phyloP scores from a whole-genome alignment of 2,329 filamentous ascomycete genomes.

The Didymella glomerata region DNA sequence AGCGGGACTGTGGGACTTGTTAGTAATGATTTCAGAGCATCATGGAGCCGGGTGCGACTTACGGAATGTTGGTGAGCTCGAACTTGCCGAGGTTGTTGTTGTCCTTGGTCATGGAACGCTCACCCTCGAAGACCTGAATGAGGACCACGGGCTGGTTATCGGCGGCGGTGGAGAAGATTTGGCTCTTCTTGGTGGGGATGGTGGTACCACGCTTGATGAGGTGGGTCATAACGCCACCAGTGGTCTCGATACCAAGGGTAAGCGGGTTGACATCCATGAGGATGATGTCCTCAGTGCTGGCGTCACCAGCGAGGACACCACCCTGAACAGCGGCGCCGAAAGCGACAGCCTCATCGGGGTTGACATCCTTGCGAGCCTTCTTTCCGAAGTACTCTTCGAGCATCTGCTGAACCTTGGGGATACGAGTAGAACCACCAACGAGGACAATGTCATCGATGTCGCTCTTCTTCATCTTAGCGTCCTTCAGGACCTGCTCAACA shows the following conservation, averaged over 20 bases:
- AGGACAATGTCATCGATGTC: constrained; percentile 97
- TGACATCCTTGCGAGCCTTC: constrained; percentile 99
- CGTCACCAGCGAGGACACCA: constrained; percentile 91
- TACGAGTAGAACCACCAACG: constrained; percentile 98
- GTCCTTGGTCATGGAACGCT: constrained; percentile 92
- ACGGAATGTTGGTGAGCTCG: constrained; percentile 92
- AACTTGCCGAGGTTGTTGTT: constrained; percentile 97
- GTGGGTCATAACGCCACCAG: constrained; percentile 97
- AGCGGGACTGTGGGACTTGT: constrained; percentile 64
- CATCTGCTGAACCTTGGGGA: constrained; percentile 94
- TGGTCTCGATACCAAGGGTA: constrained; percentile 96
- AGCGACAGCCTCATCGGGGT: constrained; percentile 98
- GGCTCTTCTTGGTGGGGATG: constrained; percentile 94
- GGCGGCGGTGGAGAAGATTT: constrained; percentile 96
- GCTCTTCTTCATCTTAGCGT: constrained; percentile 94
- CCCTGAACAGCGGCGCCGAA: constrained; percentile 97
- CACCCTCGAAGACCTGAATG: constrained; percentile 95
- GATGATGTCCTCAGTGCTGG: constrained; percentile 79
- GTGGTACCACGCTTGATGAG: constrained; percentile 93
- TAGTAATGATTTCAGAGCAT: constrained; percentile 19
- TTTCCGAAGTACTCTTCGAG: constrained; percentile 98
- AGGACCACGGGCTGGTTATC: constrained; percentile 96
- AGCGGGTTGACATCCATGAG: constrained; percentile 98
- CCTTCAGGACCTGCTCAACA: constrained; percentile 97
- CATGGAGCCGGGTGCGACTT: constrained; percentile 30